Conservation (phyloP, 2,329 filamentous ascomycete species). For the Septoria linicola region DNA sequence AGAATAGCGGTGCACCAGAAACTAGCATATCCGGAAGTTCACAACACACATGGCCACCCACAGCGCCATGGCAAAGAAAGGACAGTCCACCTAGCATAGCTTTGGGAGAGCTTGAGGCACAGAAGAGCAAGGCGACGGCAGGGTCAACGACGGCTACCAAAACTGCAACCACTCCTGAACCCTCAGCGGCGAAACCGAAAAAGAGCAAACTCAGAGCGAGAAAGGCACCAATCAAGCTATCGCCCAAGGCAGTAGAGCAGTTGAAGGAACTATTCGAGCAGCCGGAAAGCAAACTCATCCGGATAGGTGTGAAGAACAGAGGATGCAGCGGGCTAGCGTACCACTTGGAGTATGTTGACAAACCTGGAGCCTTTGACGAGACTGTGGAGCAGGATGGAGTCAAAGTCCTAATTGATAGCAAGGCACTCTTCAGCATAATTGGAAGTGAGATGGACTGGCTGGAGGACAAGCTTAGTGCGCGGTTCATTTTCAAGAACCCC, state of each 20-base stretch:
- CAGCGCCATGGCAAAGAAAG: constrained; percentile 44
- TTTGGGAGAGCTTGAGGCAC: constrained; percentile 63
- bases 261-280: constrained; percentile 74
- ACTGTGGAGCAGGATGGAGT: constrained; percentile 93
- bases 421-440: constrained; percentile 96
- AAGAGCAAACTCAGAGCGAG: constrained; percentile 70
- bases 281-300: constrained; percentile 87
- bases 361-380: constrained; percentile 84
- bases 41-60: constrained; percentile 50
- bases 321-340: constrained; percentile 94
- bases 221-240: constrained; percentile 89
- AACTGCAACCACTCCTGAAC: constrained; percentile 39
- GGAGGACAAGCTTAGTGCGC: constrained; percentile 87
- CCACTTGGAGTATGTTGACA: constrained; percentile 91
- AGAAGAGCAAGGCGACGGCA: constrained; percentile 56
- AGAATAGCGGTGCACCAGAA: constrained; percentile 59
- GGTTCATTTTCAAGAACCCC: constrained; percentile 93
- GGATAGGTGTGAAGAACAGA: constrained; percentile 88
- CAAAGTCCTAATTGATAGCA: constrained; percentile 93
- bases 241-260: constrained; percentile 74
- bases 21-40: constrained; percentile 59
- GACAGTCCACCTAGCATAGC: constrained; percentile 45
- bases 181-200: constrained; percentile 53
- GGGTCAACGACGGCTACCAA: constrained; percentile 35
- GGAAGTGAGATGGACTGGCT: constrained; percentile 99